phyloP scores from a whole-genome alignment of 2,329 filamentous ascomycete genomes.

The Colletotrichum karsti region DNA sequence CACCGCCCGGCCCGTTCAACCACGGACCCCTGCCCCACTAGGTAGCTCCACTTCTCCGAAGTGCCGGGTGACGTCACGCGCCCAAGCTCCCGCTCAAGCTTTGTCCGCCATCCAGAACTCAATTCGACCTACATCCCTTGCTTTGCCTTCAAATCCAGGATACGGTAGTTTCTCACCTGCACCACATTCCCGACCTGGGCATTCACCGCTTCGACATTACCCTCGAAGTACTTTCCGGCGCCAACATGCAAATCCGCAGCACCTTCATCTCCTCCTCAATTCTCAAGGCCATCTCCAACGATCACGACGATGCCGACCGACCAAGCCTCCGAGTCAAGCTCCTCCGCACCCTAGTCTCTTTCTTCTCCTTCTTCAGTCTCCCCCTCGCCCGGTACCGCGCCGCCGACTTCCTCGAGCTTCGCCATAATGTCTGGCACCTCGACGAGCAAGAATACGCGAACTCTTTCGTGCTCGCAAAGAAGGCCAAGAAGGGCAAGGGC shows the following conservation, averaged over 20 bases:
- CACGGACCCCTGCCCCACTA: too few relatives aligned
- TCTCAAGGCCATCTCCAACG: slow-evolving; percentile 61
- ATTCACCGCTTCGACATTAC: too few relatives aligned
- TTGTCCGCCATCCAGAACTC: too few relatives aligned
- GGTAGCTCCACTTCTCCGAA: too few relatives aligned
- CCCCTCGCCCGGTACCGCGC: slow-evolving; percentile 37
- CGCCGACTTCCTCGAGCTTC: slow-evolving; percentile 38
- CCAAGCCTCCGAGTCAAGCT: background rate
- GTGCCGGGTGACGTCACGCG: too few relatives aligned
- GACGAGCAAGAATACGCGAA: slow-evolving; percentile 47
- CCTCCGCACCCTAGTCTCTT: slow-evolving; percentile 34
- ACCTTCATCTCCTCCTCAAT: slow-evolving; percentile 65
- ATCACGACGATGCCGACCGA: slow-evolving; percentile 33
- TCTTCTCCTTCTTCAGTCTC: slow-evolving; percentile 44
- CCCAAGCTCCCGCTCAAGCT: too few relatives aligned
- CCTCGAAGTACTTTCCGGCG: too few relatives aligned
- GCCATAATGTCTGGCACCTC: slow-evolving; percentile 40
- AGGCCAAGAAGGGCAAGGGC: slow-evolving; percentile 38
- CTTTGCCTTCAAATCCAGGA: too few relatives aligned
- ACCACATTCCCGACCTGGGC: too few relatives aligned
- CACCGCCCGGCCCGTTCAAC: too few relatives aligned
- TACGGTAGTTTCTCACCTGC: too few relatives aligned
- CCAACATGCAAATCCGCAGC: slow-evolving; percentile 41
- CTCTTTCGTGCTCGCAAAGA: slow-evolving; percentile 42
- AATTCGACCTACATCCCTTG: too few relatives aligned